These are phyloP conservation scores for Candida frijolesensis DNA, from an alignment of 1,139 yeast species.

Conservation along the genomic window DNA sequence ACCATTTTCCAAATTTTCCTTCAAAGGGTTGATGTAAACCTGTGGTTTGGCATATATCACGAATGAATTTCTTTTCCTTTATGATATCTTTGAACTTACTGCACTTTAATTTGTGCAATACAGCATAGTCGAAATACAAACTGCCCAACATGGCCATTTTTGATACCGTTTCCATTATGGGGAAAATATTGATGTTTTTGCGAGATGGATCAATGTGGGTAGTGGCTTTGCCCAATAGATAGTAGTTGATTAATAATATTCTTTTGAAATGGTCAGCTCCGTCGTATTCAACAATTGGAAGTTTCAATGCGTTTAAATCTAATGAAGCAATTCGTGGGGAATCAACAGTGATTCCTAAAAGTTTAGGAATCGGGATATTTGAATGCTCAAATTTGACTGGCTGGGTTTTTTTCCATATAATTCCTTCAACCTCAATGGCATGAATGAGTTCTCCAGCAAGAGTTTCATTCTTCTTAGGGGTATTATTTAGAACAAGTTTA, in stretches of 20 bases:
- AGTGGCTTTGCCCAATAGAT: not conserved
- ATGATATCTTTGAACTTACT: constrained; percentile 11
- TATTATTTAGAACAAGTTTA: not conserved
- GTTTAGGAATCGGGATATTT: not conserved
- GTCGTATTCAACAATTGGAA: not conserved
- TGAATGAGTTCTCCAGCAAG: not conserved
- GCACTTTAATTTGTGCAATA: not conserved
- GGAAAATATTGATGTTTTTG: not conserved
- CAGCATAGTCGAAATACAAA: constrained; percentile 10
- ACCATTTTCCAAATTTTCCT: constrained; percentile 15
- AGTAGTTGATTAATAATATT: not conserved
- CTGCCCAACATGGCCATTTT: constrained; percentile 9
- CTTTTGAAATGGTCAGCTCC: not conserved
- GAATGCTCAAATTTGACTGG: not conserved
- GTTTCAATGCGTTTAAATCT: not conserved
- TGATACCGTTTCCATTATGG: not conserved
- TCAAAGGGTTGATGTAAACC: constrained; percentile 9
- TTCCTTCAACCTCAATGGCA: not conserved
- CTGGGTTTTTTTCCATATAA: not conserved
- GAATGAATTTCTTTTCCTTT: constrained; percentile 22
- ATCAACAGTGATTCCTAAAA: not conserved
- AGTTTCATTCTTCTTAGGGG: not conserved
- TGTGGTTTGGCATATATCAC: constrained; percentile 15
- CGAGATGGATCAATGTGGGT: not conserved
- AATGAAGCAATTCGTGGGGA: not conserved